phyloP scores from a whole-genome alignment of 1,139 yeast species.

The Yamadazyma spencermartinsiae region DNA sequence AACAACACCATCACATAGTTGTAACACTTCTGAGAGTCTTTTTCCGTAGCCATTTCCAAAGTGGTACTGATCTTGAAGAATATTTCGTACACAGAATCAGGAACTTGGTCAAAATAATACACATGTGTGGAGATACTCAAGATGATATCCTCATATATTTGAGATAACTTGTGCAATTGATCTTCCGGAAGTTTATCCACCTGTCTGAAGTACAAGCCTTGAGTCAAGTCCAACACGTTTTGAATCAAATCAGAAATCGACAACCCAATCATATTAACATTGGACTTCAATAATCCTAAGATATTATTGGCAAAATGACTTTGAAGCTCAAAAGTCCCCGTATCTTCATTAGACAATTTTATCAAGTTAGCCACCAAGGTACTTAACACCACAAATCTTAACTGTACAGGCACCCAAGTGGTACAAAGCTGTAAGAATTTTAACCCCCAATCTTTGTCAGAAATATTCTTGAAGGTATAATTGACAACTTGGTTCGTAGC shows the following conservation, averaged over 20 bases:
- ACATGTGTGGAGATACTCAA: constrained; percentile 68
- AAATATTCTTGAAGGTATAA: constrained; percentile 27
- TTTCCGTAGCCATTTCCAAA: constrained; percentile 24
- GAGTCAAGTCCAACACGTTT: constrained; percentile 60
- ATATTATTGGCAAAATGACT: constrained; percentile 52
- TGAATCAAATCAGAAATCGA: constrained; percentile 83
- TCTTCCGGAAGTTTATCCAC: constrained; percentile 21
- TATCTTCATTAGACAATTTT: constrained; percentile 20
- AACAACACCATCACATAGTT: constrained; percentile 31
- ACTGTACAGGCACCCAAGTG: constrained; percentile 84
- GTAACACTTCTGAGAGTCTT: constrained; percentile 19
- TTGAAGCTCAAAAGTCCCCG: constrained; percentile 38
- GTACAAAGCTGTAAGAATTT: constrained; percentile 64
- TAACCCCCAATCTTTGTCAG: constrained; percentile 48
- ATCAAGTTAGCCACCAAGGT: constrained; percentile 39
- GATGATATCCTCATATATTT: constrained; percentile 48
- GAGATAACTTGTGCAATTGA: constrained; percentile 27
- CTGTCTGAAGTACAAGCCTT: constrained; percentile 36
- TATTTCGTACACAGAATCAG: constrained; percentile 69
- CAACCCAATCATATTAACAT: constrained; percentile 83
- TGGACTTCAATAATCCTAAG: constrained; percentile 71
- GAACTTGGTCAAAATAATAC: constrained; percentile 75
- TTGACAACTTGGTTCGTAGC: constrained; percentile 47
- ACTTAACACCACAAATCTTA: constrained; percentile 67
- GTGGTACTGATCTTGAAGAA: constrained; percentile 40